Evolutionary conservation across 805 yeast species (phyloP).

Genomic region (Pichia exigua): DNA sequence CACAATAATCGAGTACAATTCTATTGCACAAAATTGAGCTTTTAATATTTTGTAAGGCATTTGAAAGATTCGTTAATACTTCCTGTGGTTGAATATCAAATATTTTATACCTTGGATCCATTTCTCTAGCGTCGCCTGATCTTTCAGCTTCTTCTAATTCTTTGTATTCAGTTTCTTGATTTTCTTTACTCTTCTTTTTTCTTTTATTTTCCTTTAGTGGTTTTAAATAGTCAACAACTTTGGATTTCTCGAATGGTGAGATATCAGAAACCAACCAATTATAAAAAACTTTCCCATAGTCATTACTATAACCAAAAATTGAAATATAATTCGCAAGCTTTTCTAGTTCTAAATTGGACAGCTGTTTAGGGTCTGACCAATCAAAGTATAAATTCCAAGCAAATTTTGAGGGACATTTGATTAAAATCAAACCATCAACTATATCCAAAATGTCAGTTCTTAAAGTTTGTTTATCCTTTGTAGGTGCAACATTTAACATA

Average conservation of each 20-base stretch:
- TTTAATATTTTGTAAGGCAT: slow-evolving; percentile 17
- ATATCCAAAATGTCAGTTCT: slow-evolving; percentile 41
- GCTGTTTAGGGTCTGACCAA: slow-evolving; percentile 50
- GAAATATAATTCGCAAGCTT: slow-evolving; percentile 44
- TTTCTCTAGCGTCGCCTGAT: slow-evolving; percentile 21
- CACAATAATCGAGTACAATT: slow-evolving; percentile 51
- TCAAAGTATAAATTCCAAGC: slow-evolving; percentile 75
- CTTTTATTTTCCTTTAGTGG: slow-evolving; percentile 12
- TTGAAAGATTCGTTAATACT: slow-evolving; percentile 8
- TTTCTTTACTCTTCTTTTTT: slow-evolving; percentile 6
- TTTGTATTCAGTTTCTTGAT: slow-evolving; percentile 12
- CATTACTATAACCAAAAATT: slow-evolving; percentile 46
- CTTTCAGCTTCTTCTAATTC: slow-evolving; percentile 2
- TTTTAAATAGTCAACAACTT: slow-evolving; percentile 18
- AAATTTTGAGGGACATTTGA: slow-evolving; percentile 49
- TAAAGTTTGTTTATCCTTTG: slow-evolving; percentile 30
- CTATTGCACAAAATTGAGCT: slow-evolving; percentile 54
- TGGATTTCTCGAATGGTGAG: slow-evolving; percentile 46
- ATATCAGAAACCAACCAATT: slow-evolving; percentile 61
- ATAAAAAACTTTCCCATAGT: slow-evolving; percentile 49
- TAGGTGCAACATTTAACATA: slow-evolving; percentile 46
- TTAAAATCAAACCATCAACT: slow-evolving; percentile 65
- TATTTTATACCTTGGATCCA: not conserved
- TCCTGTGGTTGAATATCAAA: slow-evolving; percentile 12
- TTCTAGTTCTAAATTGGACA: slow-evolving; percentile 42